Evolutionary conservation across 495 filamentous ascomycete species (phyloP).

Genomic region (Penicillium riverlandense): DNA sequence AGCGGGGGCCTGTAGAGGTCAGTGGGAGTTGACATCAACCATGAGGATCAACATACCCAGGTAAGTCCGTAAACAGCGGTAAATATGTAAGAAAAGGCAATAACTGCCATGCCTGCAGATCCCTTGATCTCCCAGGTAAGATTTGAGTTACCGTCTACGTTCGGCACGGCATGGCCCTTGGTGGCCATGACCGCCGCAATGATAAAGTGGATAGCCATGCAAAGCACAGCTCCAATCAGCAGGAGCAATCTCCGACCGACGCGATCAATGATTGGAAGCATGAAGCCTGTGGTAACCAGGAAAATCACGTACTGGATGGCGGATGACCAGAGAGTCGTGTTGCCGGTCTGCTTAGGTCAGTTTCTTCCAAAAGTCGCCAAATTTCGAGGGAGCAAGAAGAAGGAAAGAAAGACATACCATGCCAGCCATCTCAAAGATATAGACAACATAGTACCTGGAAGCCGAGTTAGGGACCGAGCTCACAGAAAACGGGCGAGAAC

Average conservation of each 20-base stretch:
- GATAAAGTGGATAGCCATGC: slow-evolving; percentile 63
- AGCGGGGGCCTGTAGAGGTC: slow-evolving; percentile 45
- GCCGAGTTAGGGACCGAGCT: no score
- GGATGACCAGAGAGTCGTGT: slow-evolving; percentile 60
- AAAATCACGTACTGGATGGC: slow-evolving; percentile 72
- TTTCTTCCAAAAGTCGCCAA: neutral
- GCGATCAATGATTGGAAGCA: slow-evolving; percentile 66
- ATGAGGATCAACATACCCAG: slow-evolving; percentile 20
- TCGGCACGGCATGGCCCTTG: slow-evolving; percentile 47
- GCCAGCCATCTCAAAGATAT: slow-evolving; percentile 61
- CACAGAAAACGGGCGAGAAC: no score
- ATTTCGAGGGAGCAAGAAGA: neutral
- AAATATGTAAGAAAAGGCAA: slow-evolving; percentile 74
- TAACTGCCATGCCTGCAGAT: slow-evolving; percentile 57
- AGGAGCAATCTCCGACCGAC: slow-evolving; percentile 68
- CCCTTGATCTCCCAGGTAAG: slow-evolving; percentile 58
- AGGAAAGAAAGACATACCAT: slow-evolving; percentile 21
- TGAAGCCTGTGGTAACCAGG: slow-evolving; percentile 59
- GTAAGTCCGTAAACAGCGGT: slow-evolving; percentile 71
- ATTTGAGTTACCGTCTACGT: slow-evolving; percentile 58
- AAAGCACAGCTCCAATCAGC: slow-evolving; percentile 55
- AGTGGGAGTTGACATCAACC: slow-evolving; percentile 12
- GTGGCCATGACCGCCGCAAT: slow-evolving; percentile 46
- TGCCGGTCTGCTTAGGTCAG: slow-evolving; percentile 35
- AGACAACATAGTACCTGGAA: slow-evolving; percentile 55